Evolutionary conservation across 164 flowering plant genomes (phyloP).

Genomic region (Malania oleifera): DNA sequence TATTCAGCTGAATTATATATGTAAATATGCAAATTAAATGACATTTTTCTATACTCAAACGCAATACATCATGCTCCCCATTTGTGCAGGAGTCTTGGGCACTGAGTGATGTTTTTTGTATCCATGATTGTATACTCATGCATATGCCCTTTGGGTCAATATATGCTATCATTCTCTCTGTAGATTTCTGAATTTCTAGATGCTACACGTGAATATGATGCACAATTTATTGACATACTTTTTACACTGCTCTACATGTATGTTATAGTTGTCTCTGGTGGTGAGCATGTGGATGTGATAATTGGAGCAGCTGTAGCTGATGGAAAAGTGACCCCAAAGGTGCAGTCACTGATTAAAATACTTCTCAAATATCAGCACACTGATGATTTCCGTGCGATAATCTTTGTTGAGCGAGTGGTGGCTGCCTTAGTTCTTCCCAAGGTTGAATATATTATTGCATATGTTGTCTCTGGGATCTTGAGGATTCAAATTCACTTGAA

Average conservation of each 20-base stretch:
- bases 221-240: constrained; percentile 2
- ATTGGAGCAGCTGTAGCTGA: constrained; percentile 99
- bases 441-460: constrained; percentile 34
- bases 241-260: not conserved
- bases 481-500: not conserved
- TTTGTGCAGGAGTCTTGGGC: no score
- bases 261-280: constrained; percentile 84
- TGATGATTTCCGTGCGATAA: constrained; percentile 94
- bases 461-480: not conserved
- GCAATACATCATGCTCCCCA: no score
- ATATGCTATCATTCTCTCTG: no score
- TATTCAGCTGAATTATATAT: no score
- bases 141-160: no score
- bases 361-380: constrained; percentile 88
- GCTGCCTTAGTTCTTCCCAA: constrained; percentile 98
- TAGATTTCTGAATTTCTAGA: not conserved
- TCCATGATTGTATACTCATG: no score
- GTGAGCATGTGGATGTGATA: constrained; percentile 94
- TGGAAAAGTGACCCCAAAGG: constrained; percentile 98
- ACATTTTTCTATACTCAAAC: no score
- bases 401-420: constrained; percentile 98
- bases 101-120: no score
- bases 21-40: no score
- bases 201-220: not conserved
- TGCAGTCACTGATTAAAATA: constrained; percentile 84